Evolutionary conservation across 1,284 basidiomycete species (phyloP), one percentile per base, ranked within the genome.

Genomic region (Cryptococcus jaspeensis): DNA sequence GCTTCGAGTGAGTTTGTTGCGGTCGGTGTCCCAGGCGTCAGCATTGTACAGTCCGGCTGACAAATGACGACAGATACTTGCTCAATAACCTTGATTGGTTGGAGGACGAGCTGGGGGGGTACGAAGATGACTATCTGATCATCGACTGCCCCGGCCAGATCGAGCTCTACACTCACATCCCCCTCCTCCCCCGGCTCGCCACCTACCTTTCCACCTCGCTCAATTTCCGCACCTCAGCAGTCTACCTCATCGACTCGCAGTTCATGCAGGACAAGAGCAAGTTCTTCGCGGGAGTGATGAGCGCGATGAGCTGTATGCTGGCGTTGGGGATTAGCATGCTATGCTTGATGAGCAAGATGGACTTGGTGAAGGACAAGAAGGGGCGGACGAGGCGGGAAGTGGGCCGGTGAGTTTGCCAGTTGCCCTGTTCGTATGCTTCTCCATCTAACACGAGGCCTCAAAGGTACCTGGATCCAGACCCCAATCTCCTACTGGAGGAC

Each of bases 91-190:
- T 98, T 78, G 96, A 99, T 76, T 99, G 96, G 96, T 81, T 99
- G n/a, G 92, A 97, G 67, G 95, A 98, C 74, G 90, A 97, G 72
- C 82, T 99, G 1, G 94, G 93, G 11, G 86, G 87, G 13, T 99
- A 86, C 75, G 93, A 97, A 44, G 90, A 97, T 70, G 96, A 99
- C 79, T 99, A 98, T 79, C 84, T 99, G 46, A 87, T 99, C 65
- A 88, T 99, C 63, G 96, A 99, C 80, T 99, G 96, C 72, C 96
- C 96, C 62, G 94, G 93, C 39, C 96, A 99, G 79, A 99, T 99
- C 67, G 96, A 99, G 79, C 83, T 99, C 11, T 99, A 99, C 78
- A 99, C 96, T 0, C 96, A 99, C 78, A 92, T 98, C 68, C 92
- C 94, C 0, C 90, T 99, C 71, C 85, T 99, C 45, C 92, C 95